phyloP scores from a whole-genome alignment of 441 rosid genomes.

The Syzygium malaccense region DNA sequence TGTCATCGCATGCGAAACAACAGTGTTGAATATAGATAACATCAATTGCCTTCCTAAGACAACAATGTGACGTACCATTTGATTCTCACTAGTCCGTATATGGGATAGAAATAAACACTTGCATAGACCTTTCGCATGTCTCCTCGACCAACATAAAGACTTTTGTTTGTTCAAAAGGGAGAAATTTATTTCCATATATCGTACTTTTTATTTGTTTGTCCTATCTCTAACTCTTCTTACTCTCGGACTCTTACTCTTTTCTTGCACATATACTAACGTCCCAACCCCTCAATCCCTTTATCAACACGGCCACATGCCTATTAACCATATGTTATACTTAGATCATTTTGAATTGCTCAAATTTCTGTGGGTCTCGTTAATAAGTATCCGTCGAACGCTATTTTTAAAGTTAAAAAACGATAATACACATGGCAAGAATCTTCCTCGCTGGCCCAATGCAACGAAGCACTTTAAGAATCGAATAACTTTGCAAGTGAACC shows the following conservation, averaged over 20 bases:
- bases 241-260: too few relatives aligned
- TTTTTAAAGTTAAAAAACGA: neutral
- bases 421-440: too few relatives aligned
- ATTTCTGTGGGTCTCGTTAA: neutral
- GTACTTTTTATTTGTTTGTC: neutral
- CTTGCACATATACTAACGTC: too few relatives aligned
- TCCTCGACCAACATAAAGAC: too few relatives aligned
- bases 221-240: too few relatives aligned
- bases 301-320: too few relatives aligned
- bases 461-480: neutral
- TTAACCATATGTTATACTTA: neutral
- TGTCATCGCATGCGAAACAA: neutral
- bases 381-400: neutral
- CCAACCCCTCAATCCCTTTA: too few relatives aligned
- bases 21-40: accelerated
- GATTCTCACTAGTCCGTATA: neutral
- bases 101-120: too few relatives aligned
- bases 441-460: neutral
- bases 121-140: too few relatives aligned
- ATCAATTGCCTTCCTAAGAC: neutral
- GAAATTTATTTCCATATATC: neutral
- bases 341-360: neutral
- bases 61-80: neutral
- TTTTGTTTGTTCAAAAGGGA: neutral
- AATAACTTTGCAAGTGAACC: neutral